Conservation (phyloP, 2,329 filamentous ascomycete species). For the Fonsecaea multimorphosa region DNA sequence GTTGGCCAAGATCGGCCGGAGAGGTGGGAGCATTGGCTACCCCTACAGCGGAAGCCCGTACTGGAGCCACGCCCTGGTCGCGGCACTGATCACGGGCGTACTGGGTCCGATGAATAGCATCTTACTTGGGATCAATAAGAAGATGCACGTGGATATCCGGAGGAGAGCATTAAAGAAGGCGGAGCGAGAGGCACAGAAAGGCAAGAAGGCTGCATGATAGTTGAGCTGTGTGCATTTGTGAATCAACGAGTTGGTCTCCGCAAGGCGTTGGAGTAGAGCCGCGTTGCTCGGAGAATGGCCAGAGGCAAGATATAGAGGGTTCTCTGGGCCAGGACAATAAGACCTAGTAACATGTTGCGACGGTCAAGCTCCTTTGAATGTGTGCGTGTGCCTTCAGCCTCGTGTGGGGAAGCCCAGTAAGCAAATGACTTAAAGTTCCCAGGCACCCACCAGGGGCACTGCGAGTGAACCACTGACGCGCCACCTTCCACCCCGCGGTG, state of each 20-base stretch:
- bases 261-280: background rate
- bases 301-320: background rate
- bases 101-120: conserved; percentile 63
- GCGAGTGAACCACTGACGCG: background rate
- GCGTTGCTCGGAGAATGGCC: background rate
- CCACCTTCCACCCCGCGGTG: background rate
- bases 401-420: background rate
- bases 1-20: conserved; percentile 78
- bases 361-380: background rate
- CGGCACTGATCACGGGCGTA: conserved; percentile 72
- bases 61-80: conserved; percentile 89
- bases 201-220: conserved; percentile 30
- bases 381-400: background rate
- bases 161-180: conserved; percentile 82
- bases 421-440: too few species aligned
- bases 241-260: background rate
- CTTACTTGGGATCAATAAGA: conserved; percentile 66
- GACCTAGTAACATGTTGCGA: background rate
- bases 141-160: conserved; percentile 83
- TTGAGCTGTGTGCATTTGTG: background rate
- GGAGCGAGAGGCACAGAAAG: conserved; percentile 51
- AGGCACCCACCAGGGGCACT: too few species aligned
- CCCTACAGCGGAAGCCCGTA: conserved; percentile 88
- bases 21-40: conserved; percentile 77
- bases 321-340: background rate